Percentiles rank a stretch among this genome's conserved stretches.
These are phyloP conservation scores for Mariannaea sp. DNA, from an alignment of 2,329 filamentous ascomycete species.

Conservation along the genomic window DNA sequence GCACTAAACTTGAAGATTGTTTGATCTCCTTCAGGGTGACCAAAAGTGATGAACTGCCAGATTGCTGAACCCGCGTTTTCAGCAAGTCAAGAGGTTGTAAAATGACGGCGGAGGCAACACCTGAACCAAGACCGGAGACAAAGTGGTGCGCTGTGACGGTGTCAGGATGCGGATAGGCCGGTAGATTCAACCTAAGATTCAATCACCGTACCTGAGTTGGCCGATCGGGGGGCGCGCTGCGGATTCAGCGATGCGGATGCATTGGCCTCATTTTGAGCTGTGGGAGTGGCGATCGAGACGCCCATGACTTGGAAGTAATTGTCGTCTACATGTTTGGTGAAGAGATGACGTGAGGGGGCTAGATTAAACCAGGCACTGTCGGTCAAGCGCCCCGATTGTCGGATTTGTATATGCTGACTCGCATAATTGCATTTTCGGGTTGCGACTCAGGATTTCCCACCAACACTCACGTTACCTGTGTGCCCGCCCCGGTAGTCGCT, in stretches of 20 bases:
- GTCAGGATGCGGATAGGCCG: constrained; percentile 19
- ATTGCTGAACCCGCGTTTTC: constrained; percentile 95
- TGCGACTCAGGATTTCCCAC: constrained; percentile 1
- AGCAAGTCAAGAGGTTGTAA: constrained; percentile 94
- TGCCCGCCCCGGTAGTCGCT: constrained; percentile 51
- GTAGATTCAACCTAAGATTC: constrained; percentile 8
- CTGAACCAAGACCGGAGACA: constrained; percentile 83
- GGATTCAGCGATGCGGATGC: constrained; percentile 25
- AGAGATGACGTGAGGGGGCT: constrained; percentile 31
- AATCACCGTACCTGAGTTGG: constrained; percentile 36
- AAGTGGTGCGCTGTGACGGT: constrained; percentile 75
- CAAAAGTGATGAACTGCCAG: constrained; percentile 68
- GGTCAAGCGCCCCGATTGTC: constrained; percentile 27
- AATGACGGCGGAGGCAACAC: constrained; percentile 84
- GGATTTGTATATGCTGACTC: constrained; percentile 29
- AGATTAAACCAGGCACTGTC: constrained; percentile 20
- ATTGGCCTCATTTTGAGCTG: constrained; percentile 29
- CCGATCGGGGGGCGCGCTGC: constrained; percentile 26
- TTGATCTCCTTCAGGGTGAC: constrained; percentile 47
- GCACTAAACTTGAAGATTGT: constrained; percentile 64
- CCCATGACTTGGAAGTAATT: constrained; percentile 33
- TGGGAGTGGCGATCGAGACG: constrained; percentile 30
- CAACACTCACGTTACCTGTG: constrained; percentile 10
- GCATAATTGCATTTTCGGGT: constrained; percentile 28
- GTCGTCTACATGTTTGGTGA: constrained; percentile 26